Conservation (phyloP, 2,329 filamentous ascomycete genomes). For the Ploettnerulaceae sp. region DNA sequence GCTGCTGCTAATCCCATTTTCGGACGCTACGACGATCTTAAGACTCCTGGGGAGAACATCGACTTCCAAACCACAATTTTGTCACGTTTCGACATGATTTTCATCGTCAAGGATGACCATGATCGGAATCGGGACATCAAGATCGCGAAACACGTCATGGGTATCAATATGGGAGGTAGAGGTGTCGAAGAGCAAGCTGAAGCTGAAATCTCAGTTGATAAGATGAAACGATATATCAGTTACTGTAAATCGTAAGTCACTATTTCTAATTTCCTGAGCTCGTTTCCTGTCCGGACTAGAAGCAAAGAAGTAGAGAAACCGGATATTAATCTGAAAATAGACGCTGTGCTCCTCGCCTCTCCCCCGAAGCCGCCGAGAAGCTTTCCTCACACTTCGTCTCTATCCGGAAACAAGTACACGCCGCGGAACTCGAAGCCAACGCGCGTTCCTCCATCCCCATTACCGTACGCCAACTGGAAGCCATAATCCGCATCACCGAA, state of each 20-base stretch:
- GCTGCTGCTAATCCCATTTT: slow-evolving; percentile 97
- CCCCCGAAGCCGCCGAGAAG: slow-evolving; percentile 87
- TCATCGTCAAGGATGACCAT: slow-evolving; percentile 95
- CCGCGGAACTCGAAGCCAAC: slow-evolving; percentile 84
- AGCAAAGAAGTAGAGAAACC: neutral
- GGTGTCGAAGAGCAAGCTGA: slow-evolving; percentile 77
- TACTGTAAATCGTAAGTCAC: slow-evolving; percentile 84
- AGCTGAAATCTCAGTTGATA: slow-evolving; percentile 87
- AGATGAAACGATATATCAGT: slow-evolving; percentile 95
- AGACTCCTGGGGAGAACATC: slow-evolving; percentile 95
- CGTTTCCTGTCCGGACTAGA: no score
- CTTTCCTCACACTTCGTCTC: slow-evolving; percentile 96
- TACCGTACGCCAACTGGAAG: slow-evolving; percentile 93
- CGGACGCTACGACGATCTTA: slow-evolving; percentile 95
- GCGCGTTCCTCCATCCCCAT: slow-evolving; percentile 91
- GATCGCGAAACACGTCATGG: slow-evolving; percentile 96
- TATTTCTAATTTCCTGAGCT: no score
- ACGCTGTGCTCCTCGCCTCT: slow-evolving; percentile 87
- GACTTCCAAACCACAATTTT: slow-evolving; percentile 98
- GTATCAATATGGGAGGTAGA: slow-evolving; percentile 88
- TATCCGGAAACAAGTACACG: slow-evolving; percentile 90
- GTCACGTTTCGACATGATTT: slow-evolving; percentile 99
- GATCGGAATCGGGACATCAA: slow-evolving; percentile 83
- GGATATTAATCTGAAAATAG: slow-evolving; percentile 42
- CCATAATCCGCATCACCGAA: slow-evolving; percentile 95